A percentile compares a stretch with the other conserved stretches of the same genome.
Conservation (phyloP, 2,329 filamentous ascomycete genomes). For the Penicillium freii region DNA sequence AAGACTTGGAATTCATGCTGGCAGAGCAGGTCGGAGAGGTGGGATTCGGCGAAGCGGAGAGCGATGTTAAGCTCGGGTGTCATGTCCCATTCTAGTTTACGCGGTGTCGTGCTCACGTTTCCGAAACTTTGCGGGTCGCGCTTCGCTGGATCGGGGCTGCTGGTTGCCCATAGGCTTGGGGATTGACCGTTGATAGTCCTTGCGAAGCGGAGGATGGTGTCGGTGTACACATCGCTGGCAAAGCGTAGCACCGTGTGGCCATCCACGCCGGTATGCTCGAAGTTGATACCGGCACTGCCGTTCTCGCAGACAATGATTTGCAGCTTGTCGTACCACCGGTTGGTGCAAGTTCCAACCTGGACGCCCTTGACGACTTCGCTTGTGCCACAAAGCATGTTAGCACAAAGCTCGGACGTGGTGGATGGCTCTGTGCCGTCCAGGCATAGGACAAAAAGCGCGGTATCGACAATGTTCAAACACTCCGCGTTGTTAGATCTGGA, state of each 20-base stretch:
- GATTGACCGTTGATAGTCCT: slow-evolving; percentile 92
- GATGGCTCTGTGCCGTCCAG: slow-evolving; percentile 87
- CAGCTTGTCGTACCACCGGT: slow-evolving; percentile 98
- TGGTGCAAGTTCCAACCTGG: slow-evolving; percentile 95
- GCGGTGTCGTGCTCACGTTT: slow-evolving; percentile 87
- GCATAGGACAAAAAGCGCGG: slow-evolving; percentile 86
- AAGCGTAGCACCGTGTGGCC: slow-evolving; percentile 96
- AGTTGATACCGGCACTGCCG: slow-evolving; percentile 97
- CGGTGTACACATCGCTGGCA: slow-evolving; percentile 93
- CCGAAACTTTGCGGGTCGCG: slow-evolving; percentile 88
- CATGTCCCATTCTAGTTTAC: slow-evolving; percentile 98
- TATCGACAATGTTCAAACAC: slow-evolving; percentile 92
- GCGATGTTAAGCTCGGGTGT: slow-evolving; percentile 85
- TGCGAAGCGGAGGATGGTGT: slow-evolving; percentile 94
- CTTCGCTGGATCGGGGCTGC: slow-evolving; percentile 88
- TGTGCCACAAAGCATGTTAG: slow-evolving; percentile 97
- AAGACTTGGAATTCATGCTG: slow-evolving; percentile 95
- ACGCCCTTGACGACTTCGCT: slow-evolving; percentile 89
- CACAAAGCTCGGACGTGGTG: slow-evolving; percentile 80
- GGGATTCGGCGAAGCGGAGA: slow-evolving; percentile 89
- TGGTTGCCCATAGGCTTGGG: slow-evolving; percentile 85
- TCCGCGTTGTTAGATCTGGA: slow-evolving; percentile 92
- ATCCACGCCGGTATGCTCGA: slow-evolving; percentile 97
- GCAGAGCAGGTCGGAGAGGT: slow-evolving; percentile 88
- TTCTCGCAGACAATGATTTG: slow-evolving; percentile 99